These are phyloP conservation scores for Cyclocybe aegerita DNA, from an alignment of 768 basidiomycete genomes.

Conservation along the genomic window DNA sequence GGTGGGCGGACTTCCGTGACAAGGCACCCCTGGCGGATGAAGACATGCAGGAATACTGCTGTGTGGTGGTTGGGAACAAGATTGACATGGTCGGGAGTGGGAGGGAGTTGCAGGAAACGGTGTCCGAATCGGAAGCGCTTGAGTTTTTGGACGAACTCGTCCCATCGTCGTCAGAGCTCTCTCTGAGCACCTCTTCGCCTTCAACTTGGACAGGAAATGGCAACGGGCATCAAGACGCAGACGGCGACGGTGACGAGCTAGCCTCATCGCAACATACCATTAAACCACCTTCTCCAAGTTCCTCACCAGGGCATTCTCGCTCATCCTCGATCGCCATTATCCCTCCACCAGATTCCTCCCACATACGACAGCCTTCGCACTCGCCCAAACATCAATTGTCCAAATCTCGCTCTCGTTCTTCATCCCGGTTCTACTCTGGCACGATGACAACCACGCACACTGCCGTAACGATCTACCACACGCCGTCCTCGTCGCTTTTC, in stretches of 20 bases:
- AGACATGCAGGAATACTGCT: conserved; percentile 63
- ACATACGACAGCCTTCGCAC: conserved; percentile 21
- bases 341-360: conserved; percentile 10
- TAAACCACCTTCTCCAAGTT: background rate
- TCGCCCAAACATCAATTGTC: conserved; percentile 29
- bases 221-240: too few relatives aligned
- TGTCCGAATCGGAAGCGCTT: conserved; percentile 43
- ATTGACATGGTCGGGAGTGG: conserved; percentile 48
- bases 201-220: background rate
- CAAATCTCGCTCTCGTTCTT: conserved; percentile 46
- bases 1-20: conserved; percentile 79
- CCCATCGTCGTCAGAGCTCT: conserved; percentile 28
- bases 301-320: conserved; percentile 7
- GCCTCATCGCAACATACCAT: conserved; percentile 3
- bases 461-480: conserved; percentile 67
- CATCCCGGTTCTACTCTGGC: conserved; percentile 41
- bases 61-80: conserved; percentile 81
- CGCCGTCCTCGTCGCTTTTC: conserved; percentile 76
- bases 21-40: conserved; percentile 67
- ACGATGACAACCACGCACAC: conserved; percentile 61
- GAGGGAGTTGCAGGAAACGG: conserved; percentile 13
- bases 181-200: background rate
- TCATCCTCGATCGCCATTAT: conserved; percentile 29
- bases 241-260: too few relatives aligned
- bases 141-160: conserved; percentile 59